Percentiles rank a stretch among this genome's conserved stretches.
These are phyloP conservation scores for Vachellia collinsii DNA, from an alignment of 306 rosid species.

Conservation along the genomic window DNA sequence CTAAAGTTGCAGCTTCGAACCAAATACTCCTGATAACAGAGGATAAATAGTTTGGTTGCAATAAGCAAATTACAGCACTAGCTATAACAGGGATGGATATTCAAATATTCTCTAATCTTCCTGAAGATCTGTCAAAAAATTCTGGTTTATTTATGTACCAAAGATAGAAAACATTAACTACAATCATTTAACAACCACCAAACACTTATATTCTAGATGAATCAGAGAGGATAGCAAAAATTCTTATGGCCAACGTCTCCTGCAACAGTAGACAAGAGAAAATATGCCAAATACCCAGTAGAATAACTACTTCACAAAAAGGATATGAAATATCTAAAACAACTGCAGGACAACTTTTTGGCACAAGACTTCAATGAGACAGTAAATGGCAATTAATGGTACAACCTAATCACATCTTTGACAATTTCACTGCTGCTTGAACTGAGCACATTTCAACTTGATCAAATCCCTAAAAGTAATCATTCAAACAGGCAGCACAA, in stretches of 20 bases:
- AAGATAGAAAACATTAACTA: not conserved
- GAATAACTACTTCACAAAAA: conserved; percentile 6
- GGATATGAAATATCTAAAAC: conserved; percentile 10
- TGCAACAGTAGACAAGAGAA: not conserved
- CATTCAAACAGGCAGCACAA: not conserved
- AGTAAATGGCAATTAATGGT: not conserved
- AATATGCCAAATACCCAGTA: not conserved
- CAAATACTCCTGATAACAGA: conserved; percentile 82
- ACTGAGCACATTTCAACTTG: not conserved
- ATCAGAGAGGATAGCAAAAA: not conserved
- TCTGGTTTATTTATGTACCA: not conserved
- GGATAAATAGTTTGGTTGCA: conserved; percentile 29
- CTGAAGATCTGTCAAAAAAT: not conserved
- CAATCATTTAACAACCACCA: not conserved
- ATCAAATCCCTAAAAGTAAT: not conserved
- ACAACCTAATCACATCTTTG: conserved; percentile 1
- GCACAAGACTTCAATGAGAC: not conserved
- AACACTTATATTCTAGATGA: not conserved
- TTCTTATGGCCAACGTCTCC: not conserved
- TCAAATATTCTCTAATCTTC: conserved; percentile 11
- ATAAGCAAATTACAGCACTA: not conserved
- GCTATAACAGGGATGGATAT: not conserved
- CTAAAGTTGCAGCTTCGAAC: conserved; percentile 99
- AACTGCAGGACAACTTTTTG: not conserved
- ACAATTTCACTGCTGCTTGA: not conserved